A percentile compares a stretch with the other conserved stretches of the same genome.
These are phyloP conservation scores for Carnegiea gigantea DNA, from an alignment of 179 eudicot species.

Conservation along the genomic window DNA sequence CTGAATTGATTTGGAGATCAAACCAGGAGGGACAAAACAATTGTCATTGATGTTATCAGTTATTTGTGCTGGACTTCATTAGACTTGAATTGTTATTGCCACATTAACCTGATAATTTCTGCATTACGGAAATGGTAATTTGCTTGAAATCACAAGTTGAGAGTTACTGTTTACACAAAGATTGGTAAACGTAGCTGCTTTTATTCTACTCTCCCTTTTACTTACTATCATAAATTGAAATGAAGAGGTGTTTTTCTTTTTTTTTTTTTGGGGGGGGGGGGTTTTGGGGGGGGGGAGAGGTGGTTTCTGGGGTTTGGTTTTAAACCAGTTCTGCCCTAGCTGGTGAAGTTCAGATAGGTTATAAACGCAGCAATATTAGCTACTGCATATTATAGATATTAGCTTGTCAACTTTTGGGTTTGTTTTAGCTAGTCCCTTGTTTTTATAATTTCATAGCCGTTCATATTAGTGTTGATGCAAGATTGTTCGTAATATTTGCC, in stretches of 20 bases:
- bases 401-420: constrained; percentile 2
- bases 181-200: not conserved
- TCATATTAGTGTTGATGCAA: too few relatives aligned
- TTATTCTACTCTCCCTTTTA: not conserved
- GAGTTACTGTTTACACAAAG: not conserved
- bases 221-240: not conserved
- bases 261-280: not conserved
- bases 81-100: not conserved
- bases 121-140: not conserved
- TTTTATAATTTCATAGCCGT: too few relatives aligned
- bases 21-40: not conserved
- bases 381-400: not conserved
- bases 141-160: not conserved
- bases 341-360: not conserved
- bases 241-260: too few relatives aligned
- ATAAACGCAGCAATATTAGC: not conserved
- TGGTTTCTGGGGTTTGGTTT: not conserved
- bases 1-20: not conserved
- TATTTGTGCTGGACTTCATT: not conserved
- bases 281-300: not conserved
- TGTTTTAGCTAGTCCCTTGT: not conserved
- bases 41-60: not conserved
- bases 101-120: not conserved
- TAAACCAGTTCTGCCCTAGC: not conserved
- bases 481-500: too few relatives aligned